phyloP scores from a whole-genome alignment of 768 basidiomycete genomes.

The Chiua virens region DNA sequence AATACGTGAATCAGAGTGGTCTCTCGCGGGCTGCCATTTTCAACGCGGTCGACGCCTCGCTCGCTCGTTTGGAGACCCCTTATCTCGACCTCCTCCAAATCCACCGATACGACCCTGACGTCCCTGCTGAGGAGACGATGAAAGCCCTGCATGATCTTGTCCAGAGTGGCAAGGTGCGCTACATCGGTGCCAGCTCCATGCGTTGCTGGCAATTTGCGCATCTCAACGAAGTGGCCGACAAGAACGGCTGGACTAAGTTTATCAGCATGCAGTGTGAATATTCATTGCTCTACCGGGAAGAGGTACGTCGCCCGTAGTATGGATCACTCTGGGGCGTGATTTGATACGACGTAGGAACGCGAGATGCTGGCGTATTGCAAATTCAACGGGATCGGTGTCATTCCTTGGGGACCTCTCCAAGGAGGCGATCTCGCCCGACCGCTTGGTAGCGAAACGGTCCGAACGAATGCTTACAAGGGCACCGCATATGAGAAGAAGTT shows the following conservation, averaged over 20 bases:
- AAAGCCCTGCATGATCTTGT: slow-evolving; percentile 52
- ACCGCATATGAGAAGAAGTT: slow-evolving; percentile 23
- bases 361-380: slow-evolving; percentile 48
- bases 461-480: slow-evolving; percentile 16
- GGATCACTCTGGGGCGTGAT: neutral
- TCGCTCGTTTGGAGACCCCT: slow-evolving; percentile 35
- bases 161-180: slow-evolving; percentile 47
- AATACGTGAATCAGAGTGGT: slow-evolving; percentile 34
- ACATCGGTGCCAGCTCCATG: slow-evolving; percentile 51
- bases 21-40: slow-evolving; percentile 39
- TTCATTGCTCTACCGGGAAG: slow-evolving; percentile 54
- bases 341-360: slow-evolving; percentile 34
- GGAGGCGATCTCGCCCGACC: slow-evolving; percentile 42
- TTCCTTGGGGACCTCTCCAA: slow-evolving; percentile 50
- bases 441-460: slow-evolving; percentile 23
- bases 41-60: slow-evolving; percentile 38
- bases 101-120: slow-evolving; percentile 39
- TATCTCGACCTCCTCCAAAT: slow-evolving; percentile 46
- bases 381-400: slow-evolving; percentile 50
- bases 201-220: slow-evolving; percentile 45
- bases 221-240: slow-evolving; percentile 45
- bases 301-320: slow-evolving; percentile 28
- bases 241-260: slow-evolving; percentile 51
- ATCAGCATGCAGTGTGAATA: slow-evolving; percentile 58
- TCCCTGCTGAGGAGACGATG: slow-evolving; percentile 47